Percentiles rank a stretch among this genome's conserved stretches.
Evolutionary conservation across 768 basidiomycete genomes (phyloP).

Genomic region (Chlorophyllum brunneum): DNA sequence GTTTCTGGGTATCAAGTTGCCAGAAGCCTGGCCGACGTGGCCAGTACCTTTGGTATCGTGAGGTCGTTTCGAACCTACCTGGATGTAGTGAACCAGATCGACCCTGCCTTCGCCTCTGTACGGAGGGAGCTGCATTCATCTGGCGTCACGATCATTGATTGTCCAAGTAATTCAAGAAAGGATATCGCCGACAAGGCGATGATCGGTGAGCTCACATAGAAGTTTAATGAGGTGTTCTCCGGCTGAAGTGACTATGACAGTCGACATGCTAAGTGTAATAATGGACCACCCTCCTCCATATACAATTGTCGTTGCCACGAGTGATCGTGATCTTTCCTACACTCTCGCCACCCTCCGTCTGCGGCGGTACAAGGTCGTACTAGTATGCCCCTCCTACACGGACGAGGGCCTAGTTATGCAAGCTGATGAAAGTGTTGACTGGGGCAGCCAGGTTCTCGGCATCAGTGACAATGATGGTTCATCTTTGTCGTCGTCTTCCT

Average conservation of each 20-base stretch:
- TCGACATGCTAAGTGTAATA: conserved; percentile 25
- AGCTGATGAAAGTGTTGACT: conserved; percentile 50
- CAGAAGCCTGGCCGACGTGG: conserved; percentile 39
- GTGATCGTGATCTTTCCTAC: conserved; percentile 65
- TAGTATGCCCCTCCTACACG: conserved; percentile 39
- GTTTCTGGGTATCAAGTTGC: conserved; percentile 38
- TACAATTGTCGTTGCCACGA: conserved; percentile 61
- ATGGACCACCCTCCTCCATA: conserved; percentile 45
- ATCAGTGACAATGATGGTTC: not conserved
- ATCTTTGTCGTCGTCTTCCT: not conserved
- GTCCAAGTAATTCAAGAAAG: conserved; percentile 32
- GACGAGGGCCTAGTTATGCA: conserved; percentile 50
- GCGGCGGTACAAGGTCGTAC: conserved; percentile 47
- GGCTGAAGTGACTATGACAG: conserved; percentile 11
- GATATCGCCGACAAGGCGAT: conserved; percentile 50
- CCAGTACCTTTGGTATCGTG: conserved; percentile 42
- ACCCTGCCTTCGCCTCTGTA: conserved; percentile 15
- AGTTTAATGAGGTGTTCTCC: not conserved
- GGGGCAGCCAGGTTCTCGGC: conserved; percentile 18
- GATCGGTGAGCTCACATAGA: conserved; percentile 29
- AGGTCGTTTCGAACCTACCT: conserved; percentile 52
- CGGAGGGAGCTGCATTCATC: conserved; percentile 44
- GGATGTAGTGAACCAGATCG: conserved; percentile 31
- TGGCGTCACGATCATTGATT: conserved; percentile 40
- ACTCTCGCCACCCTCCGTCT: conserved; percentile 53